Evolutionary conservation across 345 rosid genomes (phyloP), one percentile per base, ranked within the genome.

Genomic region (Leavenworthia alabamica): DNA sequence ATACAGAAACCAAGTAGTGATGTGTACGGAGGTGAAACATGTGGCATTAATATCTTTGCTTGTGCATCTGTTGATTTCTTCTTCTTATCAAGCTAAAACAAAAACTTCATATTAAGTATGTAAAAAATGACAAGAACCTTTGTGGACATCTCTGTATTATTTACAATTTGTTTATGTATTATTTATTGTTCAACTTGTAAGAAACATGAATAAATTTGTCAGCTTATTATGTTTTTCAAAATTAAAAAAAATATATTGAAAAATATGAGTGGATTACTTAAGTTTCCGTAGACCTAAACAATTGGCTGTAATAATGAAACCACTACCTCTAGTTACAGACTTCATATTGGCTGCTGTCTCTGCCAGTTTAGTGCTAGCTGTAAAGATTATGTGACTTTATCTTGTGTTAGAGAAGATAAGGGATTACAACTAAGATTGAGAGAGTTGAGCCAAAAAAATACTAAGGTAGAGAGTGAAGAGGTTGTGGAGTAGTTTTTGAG

Each of bases 1-100:
- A 70, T 62, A 56, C 69, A 55, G 52, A 70, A 62, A 70, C 69
- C 74, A 70, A 56, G 64, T 70, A 70, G 64, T 53, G 74, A 70
- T 62, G 69, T 6, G 39, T 62, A 55, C 69, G 74, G 50, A 70
- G 63, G 63, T 55, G 74, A 39, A 69, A 44, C 67, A 53, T 69
- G 33, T 49, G 35, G 70, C 44, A 53, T 13, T 37, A 29, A 22
- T 61, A 62, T 60, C 58, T 39, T 69, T 62, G 59, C 74, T 70
- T 62, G 69, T 47, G 58, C 53, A 62, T 70, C 74, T 70, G 69
- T 70, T 70, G 43, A 61, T 61, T 53, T 52, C 67, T 35, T 60
- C 56, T 53, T 12, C 44, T 17, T 50, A 40, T 3, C n/a, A 57
- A 41, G 9, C 44, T 26, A 49, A 49, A 35, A 8, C 2, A 23